phyloP scores from a whole-genome alignment of 129 eudicot genomes.

The carrot (Daucus carota) region DH1_v3.0 NC_030386.2:4518501-4519000 shows the following conservation, averaged over 20 bases:
- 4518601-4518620: not conserved
- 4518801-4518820: conserved; percentile 18
- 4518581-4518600: too few relatives aligned
- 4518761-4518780: conserved; percentile 37
- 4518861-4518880: conserved; percentile 25
- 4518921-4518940: conserved; percentile 27
- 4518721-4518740: too few relatives aligned
- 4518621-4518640: not conserved
- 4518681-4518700: not conserved
- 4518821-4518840: conserved; percentile 15
- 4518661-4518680: too few relatives aligned
- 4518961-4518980: conserved; percentile 29
- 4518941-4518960: conserved; percentile 36
- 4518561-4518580: too few relatives aligned
- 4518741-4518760: conserved; percentile 40
- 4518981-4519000: conserved; percentile 29
- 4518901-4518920: conserved; percentile 22
- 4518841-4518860: conserved; percentile 15
- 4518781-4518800: conserved; percentile 46
- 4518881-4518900: conserved; percentile 28
- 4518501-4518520: too few relatives aligned
- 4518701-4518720: conserved; percentile 23
- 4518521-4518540: too few relatives aligned
- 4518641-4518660: too few relatives aligned
- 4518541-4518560: too few relatives aligned